A percentile compares a stretch with the other conserved stretches of the same genome.
Evolutionary conservation across 2,329 filamentous ascomycete species (phyloP).

Genomic region (Neurospora sp.): DNA sequence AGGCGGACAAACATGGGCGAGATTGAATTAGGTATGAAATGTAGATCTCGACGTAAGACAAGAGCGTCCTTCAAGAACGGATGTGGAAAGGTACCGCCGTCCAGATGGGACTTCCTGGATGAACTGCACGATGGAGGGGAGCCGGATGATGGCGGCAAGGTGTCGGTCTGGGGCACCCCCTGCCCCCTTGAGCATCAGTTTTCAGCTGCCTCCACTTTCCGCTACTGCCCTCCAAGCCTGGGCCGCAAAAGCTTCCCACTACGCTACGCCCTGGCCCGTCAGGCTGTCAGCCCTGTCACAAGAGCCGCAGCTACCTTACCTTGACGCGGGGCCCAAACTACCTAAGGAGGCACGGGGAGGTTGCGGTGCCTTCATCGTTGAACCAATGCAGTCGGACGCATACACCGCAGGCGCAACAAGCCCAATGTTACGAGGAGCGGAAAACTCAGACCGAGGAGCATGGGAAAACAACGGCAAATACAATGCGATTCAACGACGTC

Average conservation of each 20-base stretch:
- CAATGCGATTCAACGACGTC: not conserved
- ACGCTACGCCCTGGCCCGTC: not conserved
- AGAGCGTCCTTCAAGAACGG: not conserved
- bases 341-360: not conserved
- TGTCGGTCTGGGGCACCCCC: not conserved
- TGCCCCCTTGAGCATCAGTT: not conserved
- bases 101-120: not conserved
- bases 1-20: not conserved
- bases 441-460: not conserved
- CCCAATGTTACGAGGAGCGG: not conserved
- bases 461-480: not conserved
- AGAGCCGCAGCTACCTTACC: not conserved
- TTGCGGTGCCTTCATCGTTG: not conserved
- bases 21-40: not conserved
- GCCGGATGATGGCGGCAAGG: not conserved
- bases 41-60: not conserved
- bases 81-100: not conserved
- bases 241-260: not conserved
- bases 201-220: not conserved
- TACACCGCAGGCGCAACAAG: not conserved
- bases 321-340: not conserved
- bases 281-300: not conserved
- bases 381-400: not conserved
- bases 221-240: not conserved
- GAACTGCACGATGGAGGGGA: not conserved